Evolutionary conservation across 2,329 filamentous ascomycete species (phyloP).

Genomic region (Metarhizium brunneum): DNA sequence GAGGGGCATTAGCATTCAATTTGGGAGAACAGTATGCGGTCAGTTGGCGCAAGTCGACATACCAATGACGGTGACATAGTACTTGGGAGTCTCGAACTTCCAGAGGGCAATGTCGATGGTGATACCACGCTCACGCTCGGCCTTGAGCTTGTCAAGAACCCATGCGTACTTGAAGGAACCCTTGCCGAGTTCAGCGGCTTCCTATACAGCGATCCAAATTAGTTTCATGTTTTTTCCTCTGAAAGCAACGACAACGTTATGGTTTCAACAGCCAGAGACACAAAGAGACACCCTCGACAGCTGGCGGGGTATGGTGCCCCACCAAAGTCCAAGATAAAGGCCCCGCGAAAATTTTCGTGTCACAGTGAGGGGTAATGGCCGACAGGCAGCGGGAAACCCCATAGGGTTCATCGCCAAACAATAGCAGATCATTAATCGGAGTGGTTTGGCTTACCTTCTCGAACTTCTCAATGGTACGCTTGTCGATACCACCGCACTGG

Average conservation of each 20-base stretch:
- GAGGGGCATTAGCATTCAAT: background rate
- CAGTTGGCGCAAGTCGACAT: slow-evolving; percentile 27
- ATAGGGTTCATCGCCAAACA: background rate
- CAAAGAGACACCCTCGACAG: background rate
- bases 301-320: slow-evolving; percentile 11
- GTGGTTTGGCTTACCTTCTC: slow-evolving; percentile 71
- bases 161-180: slow-evolving; percentile 99
- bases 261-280: background rate
- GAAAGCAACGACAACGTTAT: background rate
- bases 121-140: slow-evolving; percentile 99
- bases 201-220: slow-evolving; percentile 42
- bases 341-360: slow-evolving; percentile 9
- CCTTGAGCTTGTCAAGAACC: slow-evolving; percentile 99
- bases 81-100: slow-evolving; percentile 99
- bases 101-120: slow-evolving; percentile 99
- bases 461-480: slow-evolving; percentile 99
- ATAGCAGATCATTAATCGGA: background rate
- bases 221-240: background rate
- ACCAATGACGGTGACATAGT: slow-evolving; percentile 97
- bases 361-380: slow-evolving; percentile 2
- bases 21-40: background rate
- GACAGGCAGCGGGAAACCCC: slow-evolving; percentile 2
- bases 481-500: slow-evolving; percentile 99
- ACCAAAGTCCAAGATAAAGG: slow-evolving; percentile 6
- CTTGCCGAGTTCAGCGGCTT: slow-evolving; percentile 98